These are phyloP conservation scores for Clarireedia hainanense DNA, from an alignment of 2,329 filamentous ascomycete genomes.

Conservation along the genomic window DNA sequence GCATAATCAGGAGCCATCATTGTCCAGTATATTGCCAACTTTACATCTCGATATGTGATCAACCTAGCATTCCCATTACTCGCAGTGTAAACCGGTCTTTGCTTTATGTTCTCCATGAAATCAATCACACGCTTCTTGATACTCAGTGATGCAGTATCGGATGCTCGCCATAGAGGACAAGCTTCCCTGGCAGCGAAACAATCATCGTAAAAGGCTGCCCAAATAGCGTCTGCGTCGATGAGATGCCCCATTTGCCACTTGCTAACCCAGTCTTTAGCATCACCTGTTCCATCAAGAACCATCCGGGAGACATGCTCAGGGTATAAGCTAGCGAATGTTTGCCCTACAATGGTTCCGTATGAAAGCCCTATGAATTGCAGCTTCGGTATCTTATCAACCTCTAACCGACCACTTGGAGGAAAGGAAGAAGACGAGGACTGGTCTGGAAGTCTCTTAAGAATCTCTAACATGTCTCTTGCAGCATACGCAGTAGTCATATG, in stretches of 20 bases:
- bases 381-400: not conserved
- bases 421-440: not conserved
- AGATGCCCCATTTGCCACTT: slow-evolving; percentile 8
- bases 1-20: not conserved
- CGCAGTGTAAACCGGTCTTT: not conserved
- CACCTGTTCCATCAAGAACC: not conserved
- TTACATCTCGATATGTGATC: slow-evolving; percentile 3
- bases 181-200: slow-evolving; percentile 1
- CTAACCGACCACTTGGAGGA: not conserved
- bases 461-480: slow-evolving; percentile 6
- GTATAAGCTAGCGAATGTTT: slow-evolving; percentile 4
- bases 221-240: not conserved
- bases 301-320: slow-evolving; percentile 5
- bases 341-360: not conserved
- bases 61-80: not conserved
- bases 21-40: not conserved
- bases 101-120: not conserved
- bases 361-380: slow-evolving; percentile 5
- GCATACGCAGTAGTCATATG: slow-evolving; percentile 1
- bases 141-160: not conserved
- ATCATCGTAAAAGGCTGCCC: slow-evolving; percentile 3
- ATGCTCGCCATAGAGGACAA: not conserved
- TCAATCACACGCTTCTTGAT: not conserved
- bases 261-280: not conserved
- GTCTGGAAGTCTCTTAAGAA: not conserved